These are phyloP conservation scores for Agapanthus africanus DNA, from an alignment of 106 monocot genomes.

Conservation along the genomic window DNA sequence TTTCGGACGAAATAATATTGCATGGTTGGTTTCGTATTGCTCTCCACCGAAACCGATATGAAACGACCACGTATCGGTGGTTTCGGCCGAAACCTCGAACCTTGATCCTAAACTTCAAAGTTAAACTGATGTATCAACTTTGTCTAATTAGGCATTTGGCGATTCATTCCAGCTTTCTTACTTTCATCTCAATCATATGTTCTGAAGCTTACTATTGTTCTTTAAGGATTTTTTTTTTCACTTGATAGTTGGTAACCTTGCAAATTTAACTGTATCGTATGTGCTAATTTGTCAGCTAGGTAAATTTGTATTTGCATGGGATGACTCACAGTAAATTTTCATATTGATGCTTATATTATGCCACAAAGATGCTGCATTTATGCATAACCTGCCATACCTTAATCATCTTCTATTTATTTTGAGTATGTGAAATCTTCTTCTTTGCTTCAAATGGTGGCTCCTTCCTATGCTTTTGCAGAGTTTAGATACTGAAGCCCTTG, in stretches of 20 bases:
- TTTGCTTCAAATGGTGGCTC: neutral
- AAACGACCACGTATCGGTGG: no score
- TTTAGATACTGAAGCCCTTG: slow-evolving; percentile 50
- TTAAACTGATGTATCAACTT: no score
- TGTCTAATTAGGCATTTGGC: neutral
- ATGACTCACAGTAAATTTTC: neutral
- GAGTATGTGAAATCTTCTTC: neutral
- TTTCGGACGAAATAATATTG: no score
- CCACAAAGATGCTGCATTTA: neutral
- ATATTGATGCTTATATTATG: neutral
- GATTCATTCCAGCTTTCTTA: neutral
- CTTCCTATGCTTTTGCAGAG: slow-evolving; percentile 23
- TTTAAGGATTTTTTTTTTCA: neutral
- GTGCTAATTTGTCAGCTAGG: neutral
- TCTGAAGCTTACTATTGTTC: neutral
- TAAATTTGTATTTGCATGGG: neutral
- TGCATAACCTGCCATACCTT: neutral
- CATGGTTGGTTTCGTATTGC: no score
- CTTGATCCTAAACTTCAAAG: no score
- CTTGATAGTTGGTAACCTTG: neutral
- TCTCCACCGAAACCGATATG: no score
- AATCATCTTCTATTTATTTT: neutral
- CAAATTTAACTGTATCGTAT: neutral
- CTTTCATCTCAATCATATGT: neutral
- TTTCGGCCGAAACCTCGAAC: no score